Conservation (phyloP, 306 rosid species). For the Cucurbita maxima region DNA sequence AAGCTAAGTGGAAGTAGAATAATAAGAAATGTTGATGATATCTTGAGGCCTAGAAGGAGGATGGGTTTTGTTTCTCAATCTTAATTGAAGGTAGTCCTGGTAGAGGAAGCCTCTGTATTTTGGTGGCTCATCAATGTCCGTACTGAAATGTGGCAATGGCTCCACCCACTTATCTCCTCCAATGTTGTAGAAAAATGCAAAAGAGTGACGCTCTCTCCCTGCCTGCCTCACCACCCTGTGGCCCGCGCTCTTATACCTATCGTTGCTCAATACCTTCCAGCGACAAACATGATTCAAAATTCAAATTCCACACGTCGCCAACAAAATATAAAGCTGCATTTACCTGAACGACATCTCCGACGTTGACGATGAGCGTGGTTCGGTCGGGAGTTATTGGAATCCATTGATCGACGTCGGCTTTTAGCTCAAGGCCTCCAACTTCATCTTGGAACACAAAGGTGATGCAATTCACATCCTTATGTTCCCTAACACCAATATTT, state of each 20-base stretch:
- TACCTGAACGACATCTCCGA: conserved; percentile 41
- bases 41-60: conserved; percentile 36
- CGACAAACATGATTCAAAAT: no score
- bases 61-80: conserved; percentile 28
- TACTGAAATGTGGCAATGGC: conserved; percentile 31
- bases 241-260: conserved; percentile 30
- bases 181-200: conserved; percentile 24
- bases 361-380: conserved; percentile 28
- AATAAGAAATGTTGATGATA: conserved; percentile 20
- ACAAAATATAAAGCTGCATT: no score
- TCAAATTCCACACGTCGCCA: no score
- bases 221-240: conserved; percentile 26
- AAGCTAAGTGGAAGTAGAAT: conserved; percentile 1
- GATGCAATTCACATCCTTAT: conserved; percentile 28
- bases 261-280: conserved; percentile 27
- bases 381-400: conserved; percentile 21
- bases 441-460: conserved; percentile 33
- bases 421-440: conserved; percentile 30
- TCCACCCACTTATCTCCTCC: conserved; percentile 35
- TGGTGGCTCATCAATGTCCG: conserved; percentile 29
- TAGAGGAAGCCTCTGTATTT: conserved; percentile 24
- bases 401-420: conserved; percentile 20
- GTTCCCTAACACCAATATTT: conserved; percentile 20
- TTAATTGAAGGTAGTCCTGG: conserved; percentile 23
- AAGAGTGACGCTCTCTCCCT: conserved; percentile 20